Conservation (phyloP, 306 rosid species). For the Lathyrus oleraceus region DNA sequence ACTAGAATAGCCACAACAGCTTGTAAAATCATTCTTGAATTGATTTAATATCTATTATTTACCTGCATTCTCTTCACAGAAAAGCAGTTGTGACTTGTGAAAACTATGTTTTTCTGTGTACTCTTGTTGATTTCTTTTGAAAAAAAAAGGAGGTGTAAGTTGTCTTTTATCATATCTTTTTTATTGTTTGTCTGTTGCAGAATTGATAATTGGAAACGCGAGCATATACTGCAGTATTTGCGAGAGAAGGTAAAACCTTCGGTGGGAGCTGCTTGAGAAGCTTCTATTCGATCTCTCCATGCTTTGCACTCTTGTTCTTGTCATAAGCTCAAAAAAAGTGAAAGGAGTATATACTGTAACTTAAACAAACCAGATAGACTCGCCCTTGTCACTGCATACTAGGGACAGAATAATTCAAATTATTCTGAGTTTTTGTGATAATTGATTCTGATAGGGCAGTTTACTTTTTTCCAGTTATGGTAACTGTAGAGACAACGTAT, state of each 20-base stretch:
- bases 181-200: slow-evolving; percentile 42
- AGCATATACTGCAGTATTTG: slow-evolving; percentile 84
- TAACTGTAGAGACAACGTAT: slow-evolving; percentile 9
- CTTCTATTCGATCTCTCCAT: slow-evolving; percentile 14
- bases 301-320: slow-evolving; percentile 1
- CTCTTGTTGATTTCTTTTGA: background rate
- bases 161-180: background rate
- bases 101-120: background rate
- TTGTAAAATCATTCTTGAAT: slow-evolving; percentile 6
- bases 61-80: background rate
- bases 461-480: slow-evolving; percentile 14
- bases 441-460: background rate
- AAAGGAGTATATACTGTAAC: slow-evolving; percentile 9
- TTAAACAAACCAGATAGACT: slow-evolving; percentile 13
- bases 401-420: slow-evolving; percentile 19
- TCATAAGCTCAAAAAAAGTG: slow-evolving; percentile 3
- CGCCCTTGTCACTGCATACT: background rate
- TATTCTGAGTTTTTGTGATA: slow-evolving; percentile 24
- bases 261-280: slow-evolving; percentile 54
- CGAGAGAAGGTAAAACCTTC: slow-evolving; percentile 67
- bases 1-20: background rate
- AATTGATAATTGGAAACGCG: slow-evolving; percentile 95
- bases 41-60: background rate
- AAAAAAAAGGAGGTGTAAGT: background rate
- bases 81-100: slow-evolving; percentile 1